These are phyloP conservation scores for Calonectria fujianensis DNA, from an alignment of 2,329 filamentous ascomycete genomes.

Conservation along the genomic window DNA sequence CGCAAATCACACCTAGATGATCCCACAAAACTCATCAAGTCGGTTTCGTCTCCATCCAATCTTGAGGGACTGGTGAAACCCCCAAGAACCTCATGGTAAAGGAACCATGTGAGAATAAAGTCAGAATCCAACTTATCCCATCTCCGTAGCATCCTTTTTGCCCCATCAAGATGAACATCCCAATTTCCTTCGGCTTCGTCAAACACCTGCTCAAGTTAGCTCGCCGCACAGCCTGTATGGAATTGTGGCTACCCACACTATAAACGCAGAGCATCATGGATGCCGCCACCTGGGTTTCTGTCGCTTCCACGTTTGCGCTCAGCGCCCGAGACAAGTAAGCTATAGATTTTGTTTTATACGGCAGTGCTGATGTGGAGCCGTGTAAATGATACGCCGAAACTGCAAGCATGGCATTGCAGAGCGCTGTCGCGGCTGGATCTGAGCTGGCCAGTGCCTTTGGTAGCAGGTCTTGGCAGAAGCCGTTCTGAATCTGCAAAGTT, in stretches of 20 bases:
- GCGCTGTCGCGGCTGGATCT: conserved; percentile 60
- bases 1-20: conserved; percentile 34
- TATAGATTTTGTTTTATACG: conserved; percentile 65
- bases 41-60: conserved; percentile 23
- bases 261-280: conserved; percentile 72
- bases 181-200: conserved; percentile 68
- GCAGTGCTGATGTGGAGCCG: conserved; percentile 62
- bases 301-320: conserved; percentile 46
- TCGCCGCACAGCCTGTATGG: too few species aligned
- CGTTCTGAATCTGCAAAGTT: conserved; percentile 67
- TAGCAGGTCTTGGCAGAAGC: conserved; percentile 66
- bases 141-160: conserved; percentile 60
- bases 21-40: conserved; percentile 35
- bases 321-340: conserved; percentile 63
- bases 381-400: conserved; percentile 65
- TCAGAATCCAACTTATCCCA: conserved; percentile 52
- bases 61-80: conserved; percentile 63
- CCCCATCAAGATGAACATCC: conserved; percentile 66
- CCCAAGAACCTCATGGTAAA: conserved; percentile 68
- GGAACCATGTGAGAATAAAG: conserved; percentile 68
- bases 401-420: conserved; percentile 67
- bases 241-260: conserved; percentile 60
- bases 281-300: conserved; percentile 65
- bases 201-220: conserved; percentile 62
- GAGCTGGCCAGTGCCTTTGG: conserved; percentile 65